phyloP scores from a whole-genome alignment of 768 basidiomycete genomes.

The Lactifluus volemus region DNA sequence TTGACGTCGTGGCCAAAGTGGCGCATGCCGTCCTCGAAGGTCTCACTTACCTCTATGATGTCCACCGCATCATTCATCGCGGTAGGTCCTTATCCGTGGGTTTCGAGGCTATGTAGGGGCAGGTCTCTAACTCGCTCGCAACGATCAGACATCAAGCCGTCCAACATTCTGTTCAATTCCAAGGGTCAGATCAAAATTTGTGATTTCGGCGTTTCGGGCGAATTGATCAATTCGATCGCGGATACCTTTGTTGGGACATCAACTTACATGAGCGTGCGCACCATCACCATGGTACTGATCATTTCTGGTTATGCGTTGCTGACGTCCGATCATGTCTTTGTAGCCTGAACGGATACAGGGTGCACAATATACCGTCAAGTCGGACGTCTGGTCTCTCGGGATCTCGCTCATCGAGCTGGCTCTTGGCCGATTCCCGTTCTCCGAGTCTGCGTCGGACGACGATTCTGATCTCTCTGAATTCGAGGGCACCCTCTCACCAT shows the following conservation, averaged over 20 bases:
- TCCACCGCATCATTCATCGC: constrained; percentile 95
- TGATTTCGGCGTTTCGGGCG: constrained; percentile 98
- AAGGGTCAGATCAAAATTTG: constrained; percentile 96
- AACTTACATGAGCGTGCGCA: constrained; percentile 96
- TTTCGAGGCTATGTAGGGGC: background rate
- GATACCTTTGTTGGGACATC: constrained; percentile 99
- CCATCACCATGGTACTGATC: constrained; percentile 6
- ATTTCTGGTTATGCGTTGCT: constrained; percentile 1
- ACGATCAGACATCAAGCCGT: constrained; percentile 89
- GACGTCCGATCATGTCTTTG: constrained; percentile 12
- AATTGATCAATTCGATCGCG: constrained; percentile 97
- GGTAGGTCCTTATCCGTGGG: constrained; percentile 44
- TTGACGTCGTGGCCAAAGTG: constrained; percentile 87
- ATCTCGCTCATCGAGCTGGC: constrained; percentile 96
- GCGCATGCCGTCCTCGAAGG: constrained; percentile 94
- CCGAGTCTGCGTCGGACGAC: constrained; percentile 59
- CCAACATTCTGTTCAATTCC: constrained; percentile 94
- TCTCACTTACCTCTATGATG: constrained; percentile 94
- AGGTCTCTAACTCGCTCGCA: background rate
- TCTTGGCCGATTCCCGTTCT: constrained; percentile 94
- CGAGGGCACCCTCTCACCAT: constrained; percentile 72
- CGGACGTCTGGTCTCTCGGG: constrained; percentile 98
- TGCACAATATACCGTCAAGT: constrained; percentile 96
- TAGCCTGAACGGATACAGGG: constrained; percentile 99
- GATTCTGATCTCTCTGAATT: constrained; percentile 73